Evolutionary conservation across 306 rosid genomes (phyloP), one percentile per base, ranked within the genome.

Genomic region (Pueraria montana): DNA sequence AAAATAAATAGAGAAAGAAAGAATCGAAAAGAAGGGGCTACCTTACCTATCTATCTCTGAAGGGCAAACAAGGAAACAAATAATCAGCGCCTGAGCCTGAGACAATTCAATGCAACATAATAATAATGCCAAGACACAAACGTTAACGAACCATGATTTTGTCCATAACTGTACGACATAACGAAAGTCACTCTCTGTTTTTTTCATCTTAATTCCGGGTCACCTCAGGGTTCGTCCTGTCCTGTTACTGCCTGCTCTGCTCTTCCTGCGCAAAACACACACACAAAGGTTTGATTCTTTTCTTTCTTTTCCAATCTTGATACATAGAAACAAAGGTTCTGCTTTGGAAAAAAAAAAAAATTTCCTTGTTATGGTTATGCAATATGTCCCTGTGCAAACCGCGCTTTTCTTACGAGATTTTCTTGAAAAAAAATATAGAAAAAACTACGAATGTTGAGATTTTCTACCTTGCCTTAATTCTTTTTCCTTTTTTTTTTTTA

Each of bases 141-240:
- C 73, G 56, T 80, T 80, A 50, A 61, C 20, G 6, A 52, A 82
- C 49, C 76, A 62, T 75, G 63, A 71, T 84, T 82, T 78, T 87
- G 88, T 87, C 86, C 17, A 12, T 67, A 53, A 24, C 48, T 66
- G 43, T 53, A 8, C 30, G 0, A 2, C 43, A 67, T 4, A 43
- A 74, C 68, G 70, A 69, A 79, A 84, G 8, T 49, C 88, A 74
- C 86, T 23, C 76, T 69, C 42, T 53, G 10, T 49, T 63, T 36
- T 64, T 45, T 20, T 32, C 75, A 56, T 46, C 69, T 11, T 58
- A 5, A 8, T 26, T 8, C 43, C 20, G 38, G 20, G 46, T 58
- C 16, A n/a, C 21, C 72, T 34, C 7, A 23, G 20, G 18, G 11
- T 49, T 24, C 78, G 8, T 27, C 32, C n/a, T n/a, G 8, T 74